Base-by-base conservation (phyloP, 1,139 yeast genomes). In the Geotrichum armillariae region DNA sequence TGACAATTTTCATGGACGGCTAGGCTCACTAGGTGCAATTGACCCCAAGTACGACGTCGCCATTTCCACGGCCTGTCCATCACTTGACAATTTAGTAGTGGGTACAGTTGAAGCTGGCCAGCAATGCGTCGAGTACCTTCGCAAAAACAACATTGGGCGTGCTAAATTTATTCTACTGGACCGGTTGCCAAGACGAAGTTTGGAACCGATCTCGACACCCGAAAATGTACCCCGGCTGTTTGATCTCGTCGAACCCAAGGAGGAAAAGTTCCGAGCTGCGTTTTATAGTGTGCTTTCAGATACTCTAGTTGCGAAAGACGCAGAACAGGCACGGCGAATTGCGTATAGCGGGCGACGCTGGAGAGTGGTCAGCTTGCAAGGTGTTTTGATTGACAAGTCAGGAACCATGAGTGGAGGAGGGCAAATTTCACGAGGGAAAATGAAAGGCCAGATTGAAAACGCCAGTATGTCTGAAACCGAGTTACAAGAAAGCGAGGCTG, bases 381-480 rank as follows among this genome's bases (percentile, higher is more conserved):
- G 99, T 27, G 86, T 89, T 60, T 74, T 93, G 31, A 93, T 94
- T 52, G 98, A 91, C 63, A 82, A 85, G n/a, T 86, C 96, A 1
- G 99, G 99, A 68, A 87, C 98, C 1, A 85, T 94, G 85, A 83
- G 95, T 46, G 99, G 99, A 61, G 99, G 99, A 68, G 98, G 98
- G 43, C 73, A 77, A 41, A 80, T 79, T 14, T 75, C 79, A 14
- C 73, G 73, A 47, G 94, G 94, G 6, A 82, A 79, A 0, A 83
- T 85, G 93, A 74, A 74, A 52, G 68, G 79, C 29, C 50, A 53
- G 16, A 53, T 52, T 43, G 43, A 61, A 66, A n/a, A n/a, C n/a
- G 4, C 70, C 75, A 65, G 63, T 3, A 62, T 72, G 3, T 68
- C 85, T n/a, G 82, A 78, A 32, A 80, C 78, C 25, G 91, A 85